Evolutionary conservation across 2,329 filamentous ascomycete species (phyloP).

Genomic region (Epichloe bromicola): DNA sequence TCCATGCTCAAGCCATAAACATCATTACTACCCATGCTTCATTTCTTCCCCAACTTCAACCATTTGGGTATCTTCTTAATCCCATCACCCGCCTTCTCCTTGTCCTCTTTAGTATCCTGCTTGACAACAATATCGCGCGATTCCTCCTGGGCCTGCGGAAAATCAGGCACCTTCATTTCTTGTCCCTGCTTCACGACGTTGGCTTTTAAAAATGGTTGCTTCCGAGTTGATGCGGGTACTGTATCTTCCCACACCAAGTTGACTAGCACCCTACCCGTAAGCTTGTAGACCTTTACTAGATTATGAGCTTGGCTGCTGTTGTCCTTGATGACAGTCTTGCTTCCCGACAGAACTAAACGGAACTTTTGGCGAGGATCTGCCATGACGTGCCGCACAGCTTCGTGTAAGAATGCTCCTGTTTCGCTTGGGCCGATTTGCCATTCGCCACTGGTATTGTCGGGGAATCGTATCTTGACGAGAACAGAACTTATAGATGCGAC

Average conservation of each 20-base stretch:
- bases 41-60: constrained; percentile 65
- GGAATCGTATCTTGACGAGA: constrained; percentile 71
- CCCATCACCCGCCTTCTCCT: constrained; percentile 25
- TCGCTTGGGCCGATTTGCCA: constrained; percentile 56
- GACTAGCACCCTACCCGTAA: constrained; percentile 59
- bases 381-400: constrained; percentile 61
- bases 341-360: constrained; percentile 51
- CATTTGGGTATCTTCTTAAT: constrained; percentile 51
- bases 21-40: background rate
- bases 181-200: constrained; percentile 48
- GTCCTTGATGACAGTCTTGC: constrained; percentile 36
- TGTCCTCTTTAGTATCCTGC: constrained; percentile 19
- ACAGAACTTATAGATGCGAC: constrained; percentile 55
- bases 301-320: constrained; percentile 32
- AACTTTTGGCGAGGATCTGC: constrained; percentile 53
- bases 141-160: constrained; percentile 29
- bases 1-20: background rate
- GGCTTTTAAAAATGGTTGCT: constrained; percentile 43
- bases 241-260: constrained; percentile 62
- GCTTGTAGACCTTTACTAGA: constrained; percentile 60
- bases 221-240: constrained; percentile 42
- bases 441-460: constrained; percentile 69
- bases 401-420: constrained; percentile 60
- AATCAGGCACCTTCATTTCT: constrained; percentile 51
- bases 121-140: constrained; percentile 15